phyloP scores from a whole-genome alignment of 805 yeast genomes.

The Dipodascus albidus region DNA sequence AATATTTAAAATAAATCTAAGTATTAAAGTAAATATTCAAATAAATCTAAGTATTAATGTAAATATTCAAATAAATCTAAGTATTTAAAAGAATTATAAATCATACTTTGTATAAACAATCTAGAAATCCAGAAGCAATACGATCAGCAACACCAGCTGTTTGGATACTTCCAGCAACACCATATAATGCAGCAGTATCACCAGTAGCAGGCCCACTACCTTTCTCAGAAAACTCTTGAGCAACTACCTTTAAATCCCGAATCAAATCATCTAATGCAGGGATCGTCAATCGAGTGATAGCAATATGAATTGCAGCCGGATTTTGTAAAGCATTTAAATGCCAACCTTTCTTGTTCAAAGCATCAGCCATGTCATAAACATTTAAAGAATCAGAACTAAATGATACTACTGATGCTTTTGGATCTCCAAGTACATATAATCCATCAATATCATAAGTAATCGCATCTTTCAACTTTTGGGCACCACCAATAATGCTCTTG shows the following conservation, averaged over 20 bases:
- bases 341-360: slow-evolving; percentile 64
- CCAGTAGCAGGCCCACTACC: slow-evolving; percentile 16
- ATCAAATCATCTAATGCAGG: slow-evolving; percentile 50
- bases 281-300: slow-evolving; percentile 64
- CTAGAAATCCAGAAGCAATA: slow-evolving; percentile 70
- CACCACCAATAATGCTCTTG: slow-evolving; percentile 51
- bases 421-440: slow-evolving; percentile 72
- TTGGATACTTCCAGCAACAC: slow-evolving; percentile 85
- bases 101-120: slow-evolving; percentile 53
- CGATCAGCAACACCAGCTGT: slow-evolving; percentile 78
- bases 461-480: slow-evolving; percentile 43
- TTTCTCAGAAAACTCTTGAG: slow-evolving; percentile 28
- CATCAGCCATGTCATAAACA: slow-evolving; percentile 72
- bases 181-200: slow-evolving; percentile 80
- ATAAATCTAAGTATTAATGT: not conserved
- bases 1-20: no score
- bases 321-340: slow-evolving; percentile 77
- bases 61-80: not conserved
- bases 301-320: slow-evolving; percentile 88
- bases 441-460: slow-evolving; percentile 38
- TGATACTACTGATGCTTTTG: slow-evolving; percentile 69
- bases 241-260: slow-evolving; percentile 35
- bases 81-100: slow-evolving; percentile 1
- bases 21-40: not conserved
- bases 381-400: slow-evolving; percentile 54